Evolutionary conservation across 1,139 yeast genomes (phyloP), one percentile per base, ranked within the genome.

Genomic region (Trichomonascaceae sp.): DNA sequence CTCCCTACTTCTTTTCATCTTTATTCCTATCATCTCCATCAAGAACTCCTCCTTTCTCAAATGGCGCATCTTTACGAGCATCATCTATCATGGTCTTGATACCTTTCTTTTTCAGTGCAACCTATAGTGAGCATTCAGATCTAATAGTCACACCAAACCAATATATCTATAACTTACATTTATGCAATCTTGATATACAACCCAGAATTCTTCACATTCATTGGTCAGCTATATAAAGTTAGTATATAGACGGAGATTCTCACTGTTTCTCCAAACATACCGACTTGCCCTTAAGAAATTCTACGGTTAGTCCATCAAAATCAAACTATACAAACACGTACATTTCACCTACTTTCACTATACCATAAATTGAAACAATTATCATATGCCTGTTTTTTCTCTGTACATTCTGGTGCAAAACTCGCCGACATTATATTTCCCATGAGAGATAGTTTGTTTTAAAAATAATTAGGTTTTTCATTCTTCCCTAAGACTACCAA

Each of bases 371-470:
- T 90, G 74, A 93, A 93, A 70, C 99, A 93, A 66, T 85, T 86
- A 67, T 93, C 98, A 67, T 93, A 93, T 63, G 83, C 80, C 62
- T 82, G 82, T 70, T 93, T 93, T 59, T 86, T 81, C 44, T 84
- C 87, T 20, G 96, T 89, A 71, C 99, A 93, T 73, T 93, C 98
- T 20, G 97, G 96, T 46, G 98, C 98, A 76, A 93, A 87, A 58
- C 96, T 89, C 9, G 87, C 85, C 24, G 97, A 90, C 95, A 91
- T 86, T 51, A 62, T 58, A 61, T 67, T 70, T 39, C 74, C 74
- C 74, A 71, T 70, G 45, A 50, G 50, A 43, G n/a, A n/a, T n/a
- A n/a, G n/a, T n/a, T n/a, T 9, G 32, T 27, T 27, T 27, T 12
- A 8, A 10, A 6, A 12, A 36, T 13, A 36, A 36, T 36, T 36